These are phyloP conservation scores for Cucumis variabilis DNA, from an alignment of 331 rosid species.

Conservation along the genomic window DNA sequence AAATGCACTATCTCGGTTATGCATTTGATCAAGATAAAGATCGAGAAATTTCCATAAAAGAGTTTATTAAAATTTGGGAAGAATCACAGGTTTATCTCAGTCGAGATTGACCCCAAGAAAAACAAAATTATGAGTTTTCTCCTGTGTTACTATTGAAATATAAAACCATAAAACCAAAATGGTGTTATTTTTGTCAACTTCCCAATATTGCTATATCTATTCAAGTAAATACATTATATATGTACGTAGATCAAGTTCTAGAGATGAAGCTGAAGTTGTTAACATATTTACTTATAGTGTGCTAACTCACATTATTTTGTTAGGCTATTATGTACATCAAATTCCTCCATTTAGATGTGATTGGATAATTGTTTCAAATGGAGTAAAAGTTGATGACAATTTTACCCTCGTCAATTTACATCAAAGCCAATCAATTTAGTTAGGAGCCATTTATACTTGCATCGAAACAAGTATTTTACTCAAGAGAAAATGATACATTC, in stretches of 20 bases:
- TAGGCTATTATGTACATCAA: not conserved
- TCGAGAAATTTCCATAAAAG: no score
- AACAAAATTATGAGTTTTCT: no score
- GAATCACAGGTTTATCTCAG: no score
- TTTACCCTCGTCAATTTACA: no score
- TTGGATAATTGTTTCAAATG: constrained; percentile 2
- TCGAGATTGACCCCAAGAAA: no score
- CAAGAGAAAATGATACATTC: constrained; percentile 1
- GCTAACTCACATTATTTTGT: not conserved
- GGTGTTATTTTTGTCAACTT: no score
- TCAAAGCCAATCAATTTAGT: constrained; percentile 1
- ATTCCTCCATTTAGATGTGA: constrained; percentile 17
- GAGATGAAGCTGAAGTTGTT: not conserved
- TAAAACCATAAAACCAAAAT: no score
- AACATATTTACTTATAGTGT: not conserved
- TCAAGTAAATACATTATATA: not conserved
- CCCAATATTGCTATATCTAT: not conserved
- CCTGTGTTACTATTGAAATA: no score
- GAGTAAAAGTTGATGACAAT: not conserved
- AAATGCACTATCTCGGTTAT: no score
- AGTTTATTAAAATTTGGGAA: no score
- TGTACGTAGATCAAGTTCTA: not conserved
- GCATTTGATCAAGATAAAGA: no score
- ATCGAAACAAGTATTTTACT: no score
- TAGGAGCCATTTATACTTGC: constrained; percentile 17